phyloP scores from a whole-genome alignment of 768 basidiomycete genomes.

The Mycena capillaripes region DNA sequence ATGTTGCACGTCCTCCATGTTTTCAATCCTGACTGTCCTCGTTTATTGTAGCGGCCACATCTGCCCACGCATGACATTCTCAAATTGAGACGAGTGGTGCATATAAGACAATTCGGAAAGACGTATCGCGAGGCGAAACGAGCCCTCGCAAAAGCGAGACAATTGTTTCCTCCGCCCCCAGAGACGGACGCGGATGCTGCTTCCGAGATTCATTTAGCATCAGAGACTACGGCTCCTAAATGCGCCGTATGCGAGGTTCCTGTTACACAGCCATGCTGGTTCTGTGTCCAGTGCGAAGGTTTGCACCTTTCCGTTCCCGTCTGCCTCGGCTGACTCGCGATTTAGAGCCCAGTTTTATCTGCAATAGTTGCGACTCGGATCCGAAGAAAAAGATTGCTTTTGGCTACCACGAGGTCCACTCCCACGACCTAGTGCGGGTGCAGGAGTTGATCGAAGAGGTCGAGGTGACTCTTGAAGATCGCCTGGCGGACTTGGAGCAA shows the following conservation, averaged over 20 bases:
- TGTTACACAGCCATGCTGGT: conserved; percentile 38
- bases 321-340: background rate
- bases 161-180: conserved; percentile 3
- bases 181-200: background rate
- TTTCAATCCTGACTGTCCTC: background rate
- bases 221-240: background rate
- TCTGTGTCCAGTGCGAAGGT: conserved; percentile 40
- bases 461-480: conserved; percentile 38
- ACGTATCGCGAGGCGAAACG: conserved; percentile 31
- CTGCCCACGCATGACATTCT: conserved; percentile 34
- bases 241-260: conserved; percentile 26
- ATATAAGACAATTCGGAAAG: conserved; percentile 31
- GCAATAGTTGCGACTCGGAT: conserved; percentile 26
- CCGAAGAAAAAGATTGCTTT: conserved; percentile 31
- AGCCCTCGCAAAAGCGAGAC: conserved; percentile 26
- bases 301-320: background rate
- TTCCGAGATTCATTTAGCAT: too few species aligned
- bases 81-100: conserved; percentile 32
- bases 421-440: conserved; percentile 37
- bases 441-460: conserved; percentile 32
- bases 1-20: background rate
- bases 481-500: conserved; percentile 33
- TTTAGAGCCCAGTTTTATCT: conserved; percentile 36
- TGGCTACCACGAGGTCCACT: conserved; percentile 28
- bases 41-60: conserved; percentile 24